Conservation (phyloP, 176 grass and related monocot species). For the Paspalum vaginatum region DNA sequence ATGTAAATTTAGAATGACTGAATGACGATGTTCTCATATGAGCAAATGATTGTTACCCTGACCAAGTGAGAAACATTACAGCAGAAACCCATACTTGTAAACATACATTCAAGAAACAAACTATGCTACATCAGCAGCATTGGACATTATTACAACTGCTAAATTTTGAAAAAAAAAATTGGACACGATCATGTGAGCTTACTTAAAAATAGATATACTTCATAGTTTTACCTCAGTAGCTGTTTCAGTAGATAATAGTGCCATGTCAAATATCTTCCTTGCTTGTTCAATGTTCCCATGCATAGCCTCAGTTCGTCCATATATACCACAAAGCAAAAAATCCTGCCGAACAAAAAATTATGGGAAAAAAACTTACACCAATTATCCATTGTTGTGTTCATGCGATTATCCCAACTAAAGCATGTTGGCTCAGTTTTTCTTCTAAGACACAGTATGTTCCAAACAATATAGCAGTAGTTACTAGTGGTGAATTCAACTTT, state of each 20-base stretch:
- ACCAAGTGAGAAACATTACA: slow-evolving; percentile 21
- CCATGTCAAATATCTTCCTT: slow-evolving; percentile 98
- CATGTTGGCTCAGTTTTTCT: background rate
- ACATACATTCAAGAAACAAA: background rate
- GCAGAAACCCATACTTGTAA: slow-evolving; percentile 10
- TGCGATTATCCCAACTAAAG: background rate
- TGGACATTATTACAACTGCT: slow-evolving; percentile 13
- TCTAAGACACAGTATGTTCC: slow-evolving; percentile 6
- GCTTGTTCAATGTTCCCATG: slow-evolving; percentile 82
- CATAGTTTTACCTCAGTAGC: slow-evolving; percentile 60
- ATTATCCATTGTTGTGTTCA: background rate
- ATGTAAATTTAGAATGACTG: background rate
- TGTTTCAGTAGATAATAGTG: slow-evolving; percentile 76
- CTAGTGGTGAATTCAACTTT: background rate
- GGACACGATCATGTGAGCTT: slow-evolving; percentile 15
- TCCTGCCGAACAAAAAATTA: slow-evolving; percentile 53
- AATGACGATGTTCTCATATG: too few relatives aligned
- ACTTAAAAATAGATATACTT: slow-evolving; percentile 32
- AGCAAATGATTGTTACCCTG: background rate
- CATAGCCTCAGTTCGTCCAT: slow-evolving; percentile 78
- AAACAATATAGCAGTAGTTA: slow-evolving; percentile 12
- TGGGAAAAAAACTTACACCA: background rate
- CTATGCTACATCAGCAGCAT: slow-evolving; percentile 16
- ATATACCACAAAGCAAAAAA: slow-evolving; percentile 91
- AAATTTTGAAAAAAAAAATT: slow-evolving; percentile 20